These are phyloP conservation scores for Colletotrichum truncatum DNA, from an alignment of 2,329 filamentous ascomycete species.

Conservation along the genomic window DNA sequence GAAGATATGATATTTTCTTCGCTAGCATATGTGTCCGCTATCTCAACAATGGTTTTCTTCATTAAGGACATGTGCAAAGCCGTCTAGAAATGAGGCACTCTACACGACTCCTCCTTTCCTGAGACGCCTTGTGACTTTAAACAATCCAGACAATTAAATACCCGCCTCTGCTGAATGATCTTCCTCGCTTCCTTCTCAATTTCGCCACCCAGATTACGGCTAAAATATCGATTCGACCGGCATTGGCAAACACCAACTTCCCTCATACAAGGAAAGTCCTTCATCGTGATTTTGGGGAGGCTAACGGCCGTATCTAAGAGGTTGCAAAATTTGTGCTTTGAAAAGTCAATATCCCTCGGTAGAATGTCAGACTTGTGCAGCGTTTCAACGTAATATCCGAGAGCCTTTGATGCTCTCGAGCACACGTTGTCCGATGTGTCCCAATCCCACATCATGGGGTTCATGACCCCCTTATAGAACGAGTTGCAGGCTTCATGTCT, in stretches of 20 bases:
- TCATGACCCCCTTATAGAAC: slow-evolving; percentile 26
- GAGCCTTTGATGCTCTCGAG: slow-evolving; percentile 20
- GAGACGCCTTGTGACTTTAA: slow-evolving; percentile 9
- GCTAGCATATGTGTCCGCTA: no score
- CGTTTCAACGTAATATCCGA: slow-evolving; percentile 25
- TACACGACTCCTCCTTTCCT: not conserved
- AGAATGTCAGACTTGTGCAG: slow-evolving; percentile 22
- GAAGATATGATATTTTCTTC: no score
- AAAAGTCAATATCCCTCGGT: slow-evolving; percentile 29
- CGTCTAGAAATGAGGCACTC: not conserved
- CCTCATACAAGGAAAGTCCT: slow-evolving; percentile 8
- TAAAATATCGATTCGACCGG: slow-evolving; percentile 12
- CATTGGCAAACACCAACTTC: slow-evolving; percentile 13
- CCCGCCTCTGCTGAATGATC: slow-evolving; percentile 18
- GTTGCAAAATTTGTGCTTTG: slow-evolving; percentile 27
- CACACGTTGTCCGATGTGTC: slow-evolving; percentile 15
- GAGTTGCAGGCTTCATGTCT: slow-evolving; percentile 27
- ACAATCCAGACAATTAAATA: slow-evolving; percentile 31
- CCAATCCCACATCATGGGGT: slow-evolving; percentile 21
- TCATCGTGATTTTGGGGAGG: slow-evolving; percentile 21
- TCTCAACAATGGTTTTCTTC: no score
- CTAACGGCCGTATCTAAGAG: slow-evolving; percentile 17
- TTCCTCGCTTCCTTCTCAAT: slow-evolving; percentile 16
- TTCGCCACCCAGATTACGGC: not conserved
- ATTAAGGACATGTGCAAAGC: no score